A percentile compares a stretch with the other conserved stretches of the same genome.
Evolutionary conservation across 176 grass and related monocot genomes (phyloP).

Genomic region (Carex parvula): DNA sequence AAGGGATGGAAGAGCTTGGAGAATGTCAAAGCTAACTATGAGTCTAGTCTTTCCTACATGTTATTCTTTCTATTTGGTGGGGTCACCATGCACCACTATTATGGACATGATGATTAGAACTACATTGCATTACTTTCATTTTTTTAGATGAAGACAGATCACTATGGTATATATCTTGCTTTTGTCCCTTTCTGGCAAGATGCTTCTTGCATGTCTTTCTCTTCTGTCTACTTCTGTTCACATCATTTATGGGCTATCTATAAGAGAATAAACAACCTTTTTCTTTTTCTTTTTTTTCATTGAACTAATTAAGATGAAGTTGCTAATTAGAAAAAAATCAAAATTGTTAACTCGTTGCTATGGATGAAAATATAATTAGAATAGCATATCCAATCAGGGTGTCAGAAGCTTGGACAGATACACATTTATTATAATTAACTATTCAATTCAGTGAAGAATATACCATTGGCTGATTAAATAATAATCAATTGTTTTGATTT

Average conservation of each 20-base stretch:
- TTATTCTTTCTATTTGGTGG: constrained; percentile 32
- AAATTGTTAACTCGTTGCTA: background rate
- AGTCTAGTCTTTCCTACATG: constrained; percentile 17
- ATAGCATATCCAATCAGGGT: background rate
- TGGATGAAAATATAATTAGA: background rate
- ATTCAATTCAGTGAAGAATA: background rate
- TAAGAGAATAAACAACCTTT: constrained; percentile 5
- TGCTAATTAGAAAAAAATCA: background rate
- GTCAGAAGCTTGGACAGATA: background rate
- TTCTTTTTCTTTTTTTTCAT: background rate
- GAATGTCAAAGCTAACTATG: constrained; percentile 32
- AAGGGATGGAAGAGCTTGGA: constrained; percentile 4
- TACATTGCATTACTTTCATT: constrained; percentile 6
- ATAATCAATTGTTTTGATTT: background rate
- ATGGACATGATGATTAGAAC: constrained; percentile 14
- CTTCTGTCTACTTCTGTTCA: constrained; percentile 23
- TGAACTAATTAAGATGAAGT: background rate
- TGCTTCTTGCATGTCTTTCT: constrained; percentile 14
- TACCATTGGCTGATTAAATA: background rate
- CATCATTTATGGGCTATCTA: background rate
- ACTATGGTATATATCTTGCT: constrained; percentile 16
- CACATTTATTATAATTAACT: background rate
- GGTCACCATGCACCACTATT: constrained; percentile 18
- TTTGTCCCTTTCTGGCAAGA: constrained; percentile 22
- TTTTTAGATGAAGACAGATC: constrained; percentile 7